These are phyloP conservation scores for Iris macrosiphon DNA, from an alignment of 106 monocot species.

Conservation along the genomic window DNA sequence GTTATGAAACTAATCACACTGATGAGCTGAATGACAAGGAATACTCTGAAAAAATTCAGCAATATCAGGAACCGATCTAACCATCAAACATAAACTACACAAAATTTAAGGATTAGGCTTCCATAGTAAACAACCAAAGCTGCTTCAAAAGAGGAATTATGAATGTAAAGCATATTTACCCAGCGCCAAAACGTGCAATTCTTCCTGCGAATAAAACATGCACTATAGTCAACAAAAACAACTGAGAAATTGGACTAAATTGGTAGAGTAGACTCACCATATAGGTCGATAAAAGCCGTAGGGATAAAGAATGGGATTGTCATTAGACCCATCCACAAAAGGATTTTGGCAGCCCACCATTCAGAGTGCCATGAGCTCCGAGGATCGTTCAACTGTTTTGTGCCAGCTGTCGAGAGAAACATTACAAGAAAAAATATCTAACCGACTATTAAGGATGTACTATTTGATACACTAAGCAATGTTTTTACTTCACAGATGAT, in stretches of 20 bases:
- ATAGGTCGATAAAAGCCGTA: slow-evolving; percentile 53
- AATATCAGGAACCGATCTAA: background rate
- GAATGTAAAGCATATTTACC: slow-evolving; percentile 28
- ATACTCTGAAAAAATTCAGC: slow-evolving; percentile 39
- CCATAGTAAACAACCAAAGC: background rate
- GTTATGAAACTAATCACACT: slow-evolving; percentile 88
- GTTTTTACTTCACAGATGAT: too few species aligned
- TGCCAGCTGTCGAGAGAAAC: slow-evolving; percentile 61
- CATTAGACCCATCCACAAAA: slow-evolving; percentile 63
- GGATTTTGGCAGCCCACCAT: slow-evolving; percentile 73
- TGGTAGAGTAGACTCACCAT: slow-evolving; percentile 40
- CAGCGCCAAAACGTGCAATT: slow-evolving; percentile 81
- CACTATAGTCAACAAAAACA: background rate
- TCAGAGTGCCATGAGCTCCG: slow-evolving; percentile 83
- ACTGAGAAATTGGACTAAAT: background rate
- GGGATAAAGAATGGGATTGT: slow-evolving; percentile 64
- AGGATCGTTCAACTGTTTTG: slow-evolving; percentile 45
- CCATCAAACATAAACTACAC: background rate
- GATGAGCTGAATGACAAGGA: slow-evolving; percentile 88
- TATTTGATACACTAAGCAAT: too few species aligned
- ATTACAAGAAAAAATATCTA: slow-evolving; percentile 86
- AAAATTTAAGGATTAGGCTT: too few species aligned
- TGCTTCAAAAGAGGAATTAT: background rate
- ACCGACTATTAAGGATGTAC: slow-evolving; percentile 20
- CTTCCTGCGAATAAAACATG: slow-evolving; percentile 38